A percentile compares a stretch with the other conserved stretches of the same genome.
Evolutionary conservation across 1,284 basidiomycete species (phyloP).

Genomic region (Macrocystidia cucumis): DNA sequence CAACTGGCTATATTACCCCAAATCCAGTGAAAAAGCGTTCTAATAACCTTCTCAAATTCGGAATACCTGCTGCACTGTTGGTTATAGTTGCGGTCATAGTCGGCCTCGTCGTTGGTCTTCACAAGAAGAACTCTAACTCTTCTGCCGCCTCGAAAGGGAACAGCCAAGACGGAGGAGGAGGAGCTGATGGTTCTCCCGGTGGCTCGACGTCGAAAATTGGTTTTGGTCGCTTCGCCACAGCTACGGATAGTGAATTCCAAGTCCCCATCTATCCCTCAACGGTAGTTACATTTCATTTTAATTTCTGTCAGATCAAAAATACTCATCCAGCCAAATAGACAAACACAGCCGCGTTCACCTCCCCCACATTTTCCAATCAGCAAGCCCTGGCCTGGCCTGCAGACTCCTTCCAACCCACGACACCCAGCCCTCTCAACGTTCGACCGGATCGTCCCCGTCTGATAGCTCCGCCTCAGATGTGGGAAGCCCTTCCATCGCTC

Average conservation of each 20-base stretch:
- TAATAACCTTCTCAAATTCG: conserved; percentile 59
- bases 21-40: conserved; percentile 33
- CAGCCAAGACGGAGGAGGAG: conserved; percentile 20
- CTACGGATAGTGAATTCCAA: conserved; percentile 66
- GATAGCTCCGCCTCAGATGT: conserved; percentile 89
- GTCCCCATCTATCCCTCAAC: conserved; percentile 86
- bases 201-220: conserved; percentile 54
- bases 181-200: conserved; percentile 39
- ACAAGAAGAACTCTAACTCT: conserved; percentile 26
- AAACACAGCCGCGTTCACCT: conserved; percentile 67
- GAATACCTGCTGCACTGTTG: conserved; percentile 53
- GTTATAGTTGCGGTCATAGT: conserved; percentile 73
- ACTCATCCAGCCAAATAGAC: conserved; percentile 58
- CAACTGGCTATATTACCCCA: conserved; percentile 59
- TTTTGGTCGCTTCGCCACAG: conserved; percentile 64
- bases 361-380: conserved; percentile 62
- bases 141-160: conserved; percentile 11
- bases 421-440: conserved; percentile 47
- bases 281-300: conserved; percentile 37
- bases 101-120: conserved; percentile 70
- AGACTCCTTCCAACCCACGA: conserved; percentile 65
- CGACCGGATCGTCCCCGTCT: conserved; percentile 85
- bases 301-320: neutral
- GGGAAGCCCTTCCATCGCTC: conserved; percentile 76
- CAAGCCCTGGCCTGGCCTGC: conserved; percentile 62